Base-by-base conservation (phyloP, 352 stramenopile genomes). In the Phytophthora foliorum region DNA sequence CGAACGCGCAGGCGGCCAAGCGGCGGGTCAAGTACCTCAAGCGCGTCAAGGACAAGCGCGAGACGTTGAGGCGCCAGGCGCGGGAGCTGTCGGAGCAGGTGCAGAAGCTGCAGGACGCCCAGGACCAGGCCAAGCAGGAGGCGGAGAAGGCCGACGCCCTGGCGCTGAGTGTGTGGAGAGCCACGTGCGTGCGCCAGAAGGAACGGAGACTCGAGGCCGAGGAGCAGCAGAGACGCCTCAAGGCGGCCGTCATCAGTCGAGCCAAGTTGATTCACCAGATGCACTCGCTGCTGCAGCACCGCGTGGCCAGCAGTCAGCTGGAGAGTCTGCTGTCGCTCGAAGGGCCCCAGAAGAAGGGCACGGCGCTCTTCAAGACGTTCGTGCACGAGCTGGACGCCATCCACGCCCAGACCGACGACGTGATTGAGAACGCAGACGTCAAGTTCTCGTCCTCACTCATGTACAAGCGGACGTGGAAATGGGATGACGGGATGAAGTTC, bases 301-400 rank as follows among this genome's bases (percentile, higher is more conserved):
- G 39, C 19, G 19, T 57, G 38, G 57, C 57, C 17, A 59, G 49
- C 51, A 63, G 57, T 39, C 57, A 67, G 17, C 19, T 68, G 2
- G 57, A 72, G 50, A 63, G 44, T 41, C 21, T 72, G 5, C 14
- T 72, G 49, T n/a, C 39, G 4, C 51, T 65, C 13, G 66, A 74
- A 42, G 57, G 34, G 8, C 24, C 24, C 9, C n/a, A 62, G 58
- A 63, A 58, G 49, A 67, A 72, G 54, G 65, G 64, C 21, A 55
- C 59, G 22, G 56, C 66, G 46, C 61, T 78, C 42, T 75, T 78
- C 52, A 63, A 67, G 46, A 69, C 66, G 11, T 78, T 75, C 31
- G 52, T 75, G 39, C 31, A 56, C 31, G 71, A 78, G 41, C 61
- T 78, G 5, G 66, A 78, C n/a, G 50, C 50, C 16, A 67, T 74